These are phyloP conservation scores for Phlebiopsis flavidoalba DNA, from an alignment of 768 basidiomycete species.

Conservation along the genomic window DNA sequence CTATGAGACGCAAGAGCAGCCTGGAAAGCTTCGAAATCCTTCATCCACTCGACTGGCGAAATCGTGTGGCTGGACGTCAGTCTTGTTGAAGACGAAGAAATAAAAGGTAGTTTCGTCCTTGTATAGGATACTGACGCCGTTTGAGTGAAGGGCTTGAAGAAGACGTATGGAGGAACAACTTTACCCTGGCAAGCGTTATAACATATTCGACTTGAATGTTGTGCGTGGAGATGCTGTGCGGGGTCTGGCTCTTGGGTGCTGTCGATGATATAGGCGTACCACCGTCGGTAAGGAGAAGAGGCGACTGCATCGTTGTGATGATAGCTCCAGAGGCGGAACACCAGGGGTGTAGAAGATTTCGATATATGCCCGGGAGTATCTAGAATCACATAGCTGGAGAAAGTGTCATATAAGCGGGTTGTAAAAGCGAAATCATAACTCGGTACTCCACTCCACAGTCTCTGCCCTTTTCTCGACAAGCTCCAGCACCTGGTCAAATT, in stretches of 20 bases:
- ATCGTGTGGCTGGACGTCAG: conserved; percentile 82
- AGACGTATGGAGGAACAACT: background rate
- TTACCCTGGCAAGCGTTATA: conserved; percentile 96
- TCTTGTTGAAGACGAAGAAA: conserved; percentile 98
- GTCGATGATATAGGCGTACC: conserved; percentile 95
- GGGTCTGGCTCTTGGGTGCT: too few species aligned
- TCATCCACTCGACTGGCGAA: conserved; percentile 99
- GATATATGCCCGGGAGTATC: conserved; percentile 99
- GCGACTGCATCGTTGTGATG: conserved; percentile 97
- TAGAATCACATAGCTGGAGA: conserved; percentile 78
- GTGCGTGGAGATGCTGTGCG: conserved; percentile 90
- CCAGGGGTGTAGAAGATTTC: conserved; percentile 99
- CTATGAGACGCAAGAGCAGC: conserved; percentile 71
- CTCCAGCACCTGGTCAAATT: conserved; percentile 93
- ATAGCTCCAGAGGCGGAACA: conserved; percentile 99
- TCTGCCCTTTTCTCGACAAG: conserved; percentile 90
- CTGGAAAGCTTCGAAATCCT: conserved; percentile 95
- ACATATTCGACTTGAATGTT: conserved; percentile 99
- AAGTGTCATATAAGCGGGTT: background rate
- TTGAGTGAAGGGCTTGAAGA: background rate
- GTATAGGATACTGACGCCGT: conserved; percentile 73
- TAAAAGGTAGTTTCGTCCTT: conserved; percentile 93
- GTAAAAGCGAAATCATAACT: background rate
- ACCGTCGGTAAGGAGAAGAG: conserved; percentile 88
- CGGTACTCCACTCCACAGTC: conserved; percentile 71